phyloP scores from a whole-genome alignment of 306 rosid species.

The barrel medic (Medicago truncatula) region DNA sequence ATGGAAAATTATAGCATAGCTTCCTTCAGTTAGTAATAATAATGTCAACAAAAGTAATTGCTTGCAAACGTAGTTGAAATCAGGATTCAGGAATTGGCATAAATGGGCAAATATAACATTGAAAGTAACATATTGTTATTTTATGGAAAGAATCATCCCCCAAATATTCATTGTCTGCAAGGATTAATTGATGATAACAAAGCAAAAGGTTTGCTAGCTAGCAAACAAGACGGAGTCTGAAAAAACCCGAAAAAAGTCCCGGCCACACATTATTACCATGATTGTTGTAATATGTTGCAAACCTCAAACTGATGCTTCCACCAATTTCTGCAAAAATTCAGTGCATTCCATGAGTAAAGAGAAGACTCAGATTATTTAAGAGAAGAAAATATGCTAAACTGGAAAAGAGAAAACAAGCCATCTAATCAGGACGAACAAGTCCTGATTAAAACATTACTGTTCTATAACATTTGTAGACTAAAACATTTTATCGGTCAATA shows the following conservation, averaged over 20 bases:
- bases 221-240: constrained; percentile 43
- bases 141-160: constrained; percentile 41
- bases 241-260: constrained; percentile 45
- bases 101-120: constrained; percentile 34
- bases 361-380: constrained; percentile 11
- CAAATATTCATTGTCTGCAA: constrained; percentile 45
- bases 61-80: constrained; percentile 26
- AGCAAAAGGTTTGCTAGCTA: constrained; percentile 47
- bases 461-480: neutral
- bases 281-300: constrained; percentile 39
- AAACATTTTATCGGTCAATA: neutral
- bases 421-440: constrained; percentile 10
- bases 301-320: constrained; percentile 61
- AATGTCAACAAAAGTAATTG: constrained; percentile 19
- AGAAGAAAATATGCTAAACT: neutral
- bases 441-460: constrained; percentile 10
- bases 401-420: constrained; percentile 10
- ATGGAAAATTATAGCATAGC: neutral
- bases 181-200: constrained; percentile 40
- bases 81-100: constrained; percentile 3
- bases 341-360: constrained; percentile 38
- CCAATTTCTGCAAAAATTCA: constrained; percentile 63
- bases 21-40: constrained; percentile 30
- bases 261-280: constrained; percentile 58
- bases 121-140: constrained; percentile 23